Evolutionary conservation across 495 filamentous ascomycete genomes (phyloP), one percentile per base, ranked within the genome.

Genomic region (Neurospora sp.): DNA sequence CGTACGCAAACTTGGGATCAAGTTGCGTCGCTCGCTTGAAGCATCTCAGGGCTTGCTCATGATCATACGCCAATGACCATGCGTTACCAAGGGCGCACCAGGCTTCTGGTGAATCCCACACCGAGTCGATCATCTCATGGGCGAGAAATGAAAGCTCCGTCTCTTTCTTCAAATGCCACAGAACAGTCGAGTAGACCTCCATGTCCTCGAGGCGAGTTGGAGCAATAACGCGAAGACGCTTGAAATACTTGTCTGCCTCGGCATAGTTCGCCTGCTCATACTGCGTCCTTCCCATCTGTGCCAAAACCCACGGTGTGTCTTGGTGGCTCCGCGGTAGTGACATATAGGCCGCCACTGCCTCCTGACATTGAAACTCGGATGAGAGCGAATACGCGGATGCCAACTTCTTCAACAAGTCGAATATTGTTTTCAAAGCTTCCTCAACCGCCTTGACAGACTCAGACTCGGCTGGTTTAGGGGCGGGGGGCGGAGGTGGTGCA

Each of bases 31-130:
- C 96, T 61, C 96, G 89, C 78, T 94, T 97, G 88, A 99, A 99
- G 79, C 96, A 98, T 73, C 91, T 90, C 68, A 99, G 83, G 37
- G 96, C 96, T 76, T 97, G 93, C 73, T 98, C 96, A 77, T 97
- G 96, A 76, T 99, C 96, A 37, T 92, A 89, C 73, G 93, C 90
- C n/a, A 98, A 89, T 1, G 96, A 97, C 83, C 95, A 98, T 14
- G 94, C 93, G 76, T 99, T 99, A 6, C 96, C 96, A 73, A 98
- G 81, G 0, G 92, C 94, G 81, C 94, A 97, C 96, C 96, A 99
- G 6, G 96, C 92, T 81, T 98, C 90, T 10, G 96, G 96, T 0
- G 94, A 95, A 65, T 94, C 86, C 77, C 93, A 94, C 68, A 94
- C 94, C 12, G 89, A 79, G 71, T 97, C 96, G 59, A 96, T 85